A percentile compares a stretch with the other conserved stretches of the same genome.
phyloP scores from a whole-genome alignment of 352 stramenopile genomes.

The Pythium aphanidermatum region DNA sequence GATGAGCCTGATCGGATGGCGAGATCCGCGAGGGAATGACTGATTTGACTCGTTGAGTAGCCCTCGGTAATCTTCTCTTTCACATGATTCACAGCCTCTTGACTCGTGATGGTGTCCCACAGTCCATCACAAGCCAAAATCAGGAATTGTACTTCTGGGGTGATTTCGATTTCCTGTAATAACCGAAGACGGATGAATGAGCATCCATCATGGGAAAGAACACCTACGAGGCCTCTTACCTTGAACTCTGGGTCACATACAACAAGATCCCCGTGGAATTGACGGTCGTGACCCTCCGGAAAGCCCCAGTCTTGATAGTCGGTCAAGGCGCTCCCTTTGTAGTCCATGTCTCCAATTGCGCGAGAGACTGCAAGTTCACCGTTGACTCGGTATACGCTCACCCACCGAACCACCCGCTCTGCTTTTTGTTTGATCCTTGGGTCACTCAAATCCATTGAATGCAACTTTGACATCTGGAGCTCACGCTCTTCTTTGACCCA shows the following conservation, averaged over 20 bases:
- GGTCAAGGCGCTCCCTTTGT: conserved; percentile 73
- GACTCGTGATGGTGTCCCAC: conserved; percentile 91
- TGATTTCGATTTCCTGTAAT: conserved; percentile 83
- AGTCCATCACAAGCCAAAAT: conserved; percentile 90
- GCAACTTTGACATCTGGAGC: conserved; percentile 82
- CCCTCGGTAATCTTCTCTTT: conserved; percentile 59
- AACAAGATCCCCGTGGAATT: conserved; percentile 83
- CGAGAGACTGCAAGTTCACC: conserved; percentile 90
- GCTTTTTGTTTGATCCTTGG: conserved; percentile 79
- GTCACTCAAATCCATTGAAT: conserved; percentile 86
- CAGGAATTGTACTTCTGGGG: conserved; percentile 87
- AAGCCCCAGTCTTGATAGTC: conserved; percentile 84
- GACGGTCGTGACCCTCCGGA: conserved; percentile 68
- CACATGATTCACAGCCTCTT: conserved; percentile 87
- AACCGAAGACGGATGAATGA: neutral
- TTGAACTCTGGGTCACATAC: conserved; percentile 84
- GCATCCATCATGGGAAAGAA: neutral
- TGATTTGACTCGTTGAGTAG: conserved; percentile 69
- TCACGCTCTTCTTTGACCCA: conserved; percentile 84
- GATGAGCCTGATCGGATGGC: conserved; percentile 83
- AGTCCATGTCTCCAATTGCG: conserved; percentile 90
- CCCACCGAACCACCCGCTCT: conserved; percentile 75
- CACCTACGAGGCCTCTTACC: conserved; percentile 13
- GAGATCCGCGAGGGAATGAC: conserved; percentile 77
- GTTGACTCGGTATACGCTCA: conserved; percentile 86